phyloP scores from a whole-genome alignment of 2,329 filamentous ascomycete species.

The Sporothrix brunneoviolacea region DNA sequence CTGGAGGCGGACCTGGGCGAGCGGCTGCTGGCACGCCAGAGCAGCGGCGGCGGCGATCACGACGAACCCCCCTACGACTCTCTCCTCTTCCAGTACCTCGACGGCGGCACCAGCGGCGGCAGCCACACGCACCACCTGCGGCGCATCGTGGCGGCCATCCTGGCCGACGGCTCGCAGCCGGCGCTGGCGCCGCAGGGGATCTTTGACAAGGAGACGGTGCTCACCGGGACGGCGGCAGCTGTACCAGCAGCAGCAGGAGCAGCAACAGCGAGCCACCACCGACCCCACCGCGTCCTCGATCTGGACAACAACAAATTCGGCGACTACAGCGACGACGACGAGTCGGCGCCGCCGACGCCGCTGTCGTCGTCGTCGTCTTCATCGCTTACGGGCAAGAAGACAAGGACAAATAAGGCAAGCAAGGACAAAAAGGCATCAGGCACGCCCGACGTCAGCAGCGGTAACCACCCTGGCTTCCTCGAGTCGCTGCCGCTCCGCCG shows the following conservation, averaged over 20 bases:
- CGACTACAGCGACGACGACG: slow-evolving; percentile 55
- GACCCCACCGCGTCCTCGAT: slow-evolving; percentile 38
- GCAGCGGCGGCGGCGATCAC: slow-evolving; percentile 21
- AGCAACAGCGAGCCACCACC: slow-evolving; percentile 25
- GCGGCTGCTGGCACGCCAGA: slow-evolving; percentile 43
- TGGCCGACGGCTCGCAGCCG: slow-evolving; percentile 52
- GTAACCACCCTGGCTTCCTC: slow-evolving; percentile 7
- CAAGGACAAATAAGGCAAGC: slow-evolving; percentile 22
- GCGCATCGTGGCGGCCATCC: slow-evolving; percentile 58
- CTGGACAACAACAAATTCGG: slow-evolving; percentile 54
- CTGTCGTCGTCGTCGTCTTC: slow-evolving; percentile 42
- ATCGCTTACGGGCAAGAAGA: slow-evolving; percentile 33
- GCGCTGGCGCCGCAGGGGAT: slow-evolving; percentile 28
- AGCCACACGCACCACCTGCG: slow-evolving; percentile 37
- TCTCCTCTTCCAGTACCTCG: slow-evolving; percentile 56
- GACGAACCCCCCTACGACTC: slow-evolving; percentile 38
- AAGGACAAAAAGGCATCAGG: slow-evolving; percentile 2
- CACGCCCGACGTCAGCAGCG: slow-evolving; percentile 28
- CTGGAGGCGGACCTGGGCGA: slow-evolving; percentile 65
- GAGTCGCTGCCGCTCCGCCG: slow-evolving; percentile 57
- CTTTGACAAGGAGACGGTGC: slow-evolving; percentile 56
- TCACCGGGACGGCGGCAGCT: neutral
- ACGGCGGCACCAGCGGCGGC: slow-evolving; percentile 31
- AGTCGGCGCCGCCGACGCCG: slow-evolving; percentile 40
- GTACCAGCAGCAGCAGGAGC: neutral